phyloP scores from a whole-genome alignment of 805 yeast species.

The Saccharomycopsis fibuligera region DNA sequence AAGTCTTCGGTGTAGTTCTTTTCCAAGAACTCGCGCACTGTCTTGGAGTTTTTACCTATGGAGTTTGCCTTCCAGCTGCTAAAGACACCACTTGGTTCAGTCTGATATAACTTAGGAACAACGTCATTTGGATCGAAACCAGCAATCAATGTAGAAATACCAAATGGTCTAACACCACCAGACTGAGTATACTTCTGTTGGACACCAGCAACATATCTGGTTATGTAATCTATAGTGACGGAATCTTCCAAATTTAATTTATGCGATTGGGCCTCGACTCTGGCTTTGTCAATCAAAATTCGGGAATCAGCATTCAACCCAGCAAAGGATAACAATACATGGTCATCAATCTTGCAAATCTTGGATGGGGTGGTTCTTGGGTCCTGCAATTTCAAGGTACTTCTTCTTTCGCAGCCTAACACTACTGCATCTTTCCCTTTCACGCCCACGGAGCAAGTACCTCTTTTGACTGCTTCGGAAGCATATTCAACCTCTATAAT shows the following conservation, averaged over 20 bases:
- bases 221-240: slow-evolving; percentile 83
- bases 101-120: slow-evolving; percentile 79
- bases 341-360: slow-evolving; percentile 85
- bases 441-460: slow-evolving; percentile 97
- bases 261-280: slow-evolving; percentile 95
- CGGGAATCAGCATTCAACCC: slow-evolving; percentile 99
- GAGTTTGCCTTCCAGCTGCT: slow-evolving; percentile 98
- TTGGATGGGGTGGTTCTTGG: slow-evolving; percentile 94
- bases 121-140: slow-evolving; percentile 88
- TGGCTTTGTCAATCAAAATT: slow-evolving; percentile 87
- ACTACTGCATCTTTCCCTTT: slow-evolving; percentile 87
- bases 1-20: slow-evolving; percentile 65
- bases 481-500: slow-evolving; percentile 86
- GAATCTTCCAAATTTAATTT: slow-evolving; percentile 92
- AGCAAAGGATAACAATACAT: slow-evolving; percentile 88
- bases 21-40: slow-evolving; percentile 92
- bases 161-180: slow-evolving; percentile 98
- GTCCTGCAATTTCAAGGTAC: slow-evolving; percentile 91
- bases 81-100: slow-evolving; percentile 96
- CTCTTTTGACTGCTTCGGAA: slow-evolving; percentile 94
- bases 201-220: slow-evolving; percentile 94
- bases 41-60: slow-evolving; percentile 90
- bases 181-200: slow-evolving; percentile 96
- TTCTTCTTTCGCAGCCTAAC: slow-evolving; percentile 93
- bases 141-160: slow-evolving; percentile 89